Base-by-base conservation (phyloP, 2,329 filamentous ascomycete genomes). In the Dactylellina cionopaga region DNA sequence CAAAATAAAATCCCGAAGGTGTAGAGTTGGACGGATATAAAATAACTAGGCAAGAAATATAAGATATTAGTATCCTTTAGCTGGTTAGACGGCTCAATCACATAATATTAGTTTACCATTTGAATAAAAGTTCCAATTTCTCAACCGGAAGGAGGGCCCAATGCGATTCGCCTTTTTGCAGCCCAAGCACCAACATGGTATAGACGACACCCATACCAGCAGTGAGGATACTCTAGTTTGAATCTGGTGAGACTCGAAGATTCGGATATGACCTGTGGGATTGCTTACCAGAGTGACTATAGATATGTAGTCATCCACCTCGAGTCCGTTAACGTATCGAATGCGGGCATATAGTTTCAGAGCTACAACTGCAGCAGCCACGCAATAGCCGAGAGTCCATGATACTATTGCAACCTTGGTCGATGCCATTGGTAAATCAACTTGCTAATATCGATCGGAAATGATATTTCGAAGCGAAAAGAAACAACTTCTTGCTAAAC, bases 171-270 rank as follows among this genome's bases (percentile, higher is more conserved):
- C 54, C 65, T 41, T 72, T 29, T 19, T 64, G 59, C 10, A 72
- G 44, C 7, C 68, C 68, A 6, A 72, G 35, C 1, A 64, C 43
- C 17, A 72, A 19, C 68, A 72, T 72, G 5, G 60, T 65, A 25
- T 64, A 72, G 13, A 65, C 35, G n/a, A 65, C 44, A 2, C 68
- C 68, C 68, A 72, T 72, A 11, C 59, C 68, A 11, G 68, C 37
- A 33, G 6, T 4, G 15, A 19, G 17, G 10, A 13, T 51, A 17
- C 3, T 5, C n/a, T n/a, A n/a, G 0, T 29, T 3, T n/a, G 11
- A 25, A 25, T n/a, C n/a, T n/a, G n/a, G n/a, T n/a, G n/a, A n/a
- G n/a, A n/a, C n/a, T 29, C 3, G 13, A 49, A 19, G 3, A 49
- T 5, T 49, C 5, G 31, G n/a, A n/a, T n/a, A n/a, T n/a, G n/a